Conservation (phyloP, 73 alveolate genomes). For the Urostyla sp. region DNA sequence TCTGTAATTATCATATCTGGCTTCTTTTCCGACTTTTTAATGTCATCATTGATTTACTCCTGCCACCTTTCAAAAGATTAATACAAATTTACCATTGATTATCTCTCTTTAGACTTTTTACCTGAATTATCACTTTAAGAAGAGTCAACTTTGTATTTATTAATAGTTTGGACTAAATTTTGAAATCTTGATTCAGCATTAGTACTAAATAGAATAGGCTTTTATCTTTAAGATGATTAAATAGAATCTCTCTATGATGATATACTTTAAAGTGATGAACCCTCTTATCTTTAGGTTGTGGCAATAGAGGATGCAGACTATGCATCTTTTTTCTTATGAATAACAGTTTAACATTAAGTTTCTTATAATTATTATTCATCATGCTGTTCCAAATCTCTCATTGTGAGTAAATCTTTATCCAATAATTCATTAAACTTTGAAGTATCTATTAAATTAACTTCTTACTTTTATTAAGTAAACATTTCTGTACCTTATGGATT, state of each 20-base stretch:
- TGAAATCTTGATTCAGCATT: slow-evolving; percentile 11
- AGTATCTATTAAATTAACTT: background rate
- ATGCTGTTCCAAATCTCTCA: slow-evolving; percentile 18
- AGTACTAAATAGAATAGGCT: slow-evolving; percentile 4
- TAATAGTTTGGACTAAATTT: slow-evolving; percentile 18
- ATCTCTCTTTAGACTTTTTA: background rate
- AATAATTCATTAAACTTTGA: background rate
- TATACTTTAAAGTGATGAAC: background rate
- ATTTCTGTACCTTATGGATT: background rate
- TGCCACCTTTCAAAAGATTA: background rate
- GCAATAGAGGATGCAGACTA: background rate
- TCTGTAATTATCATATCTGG: background rate
- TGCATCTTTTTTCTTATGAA: background rate
- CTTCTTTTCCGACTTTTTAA: too few species aligned
- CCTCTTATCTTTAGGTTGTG: background rate
- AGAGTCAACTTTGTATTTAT: slow-evolving; percentile 15
- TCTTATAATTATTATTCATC: background rate
- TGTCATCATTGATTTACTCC: too few species aligned
- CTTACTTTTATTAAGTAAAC: background rate
- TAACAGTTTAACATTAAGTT: background rate
- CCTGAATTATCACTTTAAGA: background rate
- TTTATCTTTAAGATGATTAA: background rate
- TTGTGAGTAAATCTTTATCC: slow-evolving; percentile 6
- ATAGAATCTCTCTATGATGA: too few species aligned
- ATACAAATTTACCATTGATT: background rate